phyloP scores from a whole-genome alignment of 2,329 filamentous ascomycete species.

The Hysterium pulicare region DNA sequence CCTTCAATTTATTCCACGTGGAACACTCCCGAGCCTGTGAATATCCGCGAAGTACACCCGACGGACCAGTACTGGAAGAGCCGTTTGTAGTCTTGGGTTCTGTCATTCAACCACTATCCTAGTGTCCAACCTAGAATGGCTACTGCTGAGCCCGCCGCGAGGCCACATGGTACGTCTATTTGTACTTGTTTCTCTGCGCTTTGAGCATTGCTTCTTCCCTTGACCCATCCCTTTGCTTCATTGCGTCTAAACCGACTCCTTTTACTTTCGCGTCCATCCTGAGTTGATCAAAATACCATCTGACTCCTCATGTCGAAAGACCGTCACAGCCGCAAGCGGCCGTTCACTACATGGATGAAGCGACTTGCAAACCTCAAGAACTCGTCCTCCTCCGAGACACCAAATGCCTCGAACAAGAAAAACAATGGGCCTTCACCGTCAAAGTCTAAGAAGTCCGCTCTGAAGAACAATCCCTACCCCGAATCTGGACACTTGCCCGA shows the following conservation, averaged over 20 bases:
- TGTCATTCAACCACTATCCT: conserved; percentile 4
- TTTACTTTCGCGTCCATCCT: too few relatives aligned
- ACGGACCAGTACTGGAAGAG: conserved; percentile 2
- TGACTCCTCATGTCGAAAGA: conserved; percentile 51
- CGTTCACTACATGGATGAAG: conserved; percentile 92
- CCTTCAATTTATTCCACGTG: conserved; percentile 19
- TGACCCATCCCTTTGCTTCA: conserved; percentile 19
- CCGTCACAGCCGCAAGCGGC: conserved; percentile 70
- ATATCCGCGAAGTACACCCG: conserved; percentile 11
- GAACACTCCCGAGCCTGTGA: conserved; percentile 13
- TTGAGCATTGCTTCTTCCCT: conserved; percentile 5
- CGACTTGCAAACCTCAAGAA: conserved; percentile 84
- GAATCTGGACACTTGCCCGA: conserved; percentile 64
- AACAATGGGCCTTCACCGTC: conserved; percentile 22
- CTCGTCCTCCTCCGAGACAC: conserved; percentile 61
- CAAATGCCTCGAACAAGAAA: conserved; percentile 41
- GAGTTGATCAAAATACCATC: too few relatives aligned
- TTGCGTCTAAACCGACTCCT: too few relatives aligned
- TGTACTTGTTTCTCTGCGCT: conserved; percentile 1
- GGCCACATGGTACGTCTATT: conserved; percentile 41
- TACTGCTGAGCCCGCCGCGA: conserved; percentile 42
- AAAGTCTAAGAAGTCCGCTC: conserved; percentile 54
- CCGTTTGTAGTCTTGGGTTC: conserved; percentile 11
- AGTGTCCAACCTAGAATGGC: conserved; percentile 34
- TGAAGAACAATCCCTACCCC: conserved; percentile 89